phyloP scores from a whole-genome alignment of 140 eudicot species.

The Cichorium intybus region DNA sequence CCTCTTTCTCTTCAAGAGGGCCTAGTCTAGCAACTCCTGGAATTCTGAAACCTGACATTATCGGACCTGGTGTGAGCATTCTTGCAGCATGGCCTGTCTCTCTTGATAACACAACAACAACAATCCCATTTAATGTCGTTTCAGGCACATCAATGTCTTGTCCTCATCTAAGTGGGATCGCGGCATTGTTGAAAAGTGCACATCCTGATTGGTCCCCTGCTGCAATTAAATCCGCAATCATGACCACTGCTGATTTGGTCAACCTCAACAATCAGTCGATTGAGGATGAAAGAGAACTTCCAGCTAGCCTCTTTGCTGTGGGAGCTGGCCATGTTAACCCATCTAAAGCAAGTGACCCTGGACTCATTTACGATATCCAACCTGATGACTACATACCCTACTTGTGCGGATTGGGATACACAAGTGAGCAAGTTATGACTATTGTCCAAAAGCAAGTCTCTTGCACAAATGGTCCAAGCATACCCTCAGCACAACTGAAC shows the following conservation, averaged over 20 bases:
- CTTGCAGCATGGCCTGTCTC: slow-evolving; percentile 69
- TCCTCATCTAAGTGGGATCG: slow-evolving; percentile 71
- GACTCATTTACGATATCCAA: slow-evolving; percentile 62
- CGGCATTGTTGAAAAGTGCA: slow-evolving; percentile 47
- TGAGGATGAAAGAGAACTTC: slow-evolving; percentile 39
- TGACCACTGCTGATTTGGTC: slow-evolving; percentile 60
- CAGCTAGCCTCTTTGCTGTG: slow-evolving; percentile 46
- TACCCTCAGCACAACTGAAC: slow-evolving; percentile 48
- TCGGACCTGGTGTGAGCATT: slow-evolving; percentile 76
- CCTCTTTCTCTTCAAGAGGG: slow-evolving; percentile 63
- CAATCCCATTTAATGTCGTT: slow-evolving; percentile 38
- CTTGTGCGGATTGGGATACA: slow-evolving; percentile 64
- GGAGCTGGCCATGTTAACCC: slow-evolving; percentile 83
- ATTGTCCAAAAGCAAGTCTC: slow-evolving; percentile 30
- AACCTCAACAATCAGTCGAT: slow-evolving; percentile 41
- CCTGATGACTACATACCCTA: slow-evolving; percentile 66
- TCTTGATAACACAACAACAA: slow-evolving; percentile 31
- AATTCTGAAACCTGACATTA: slow-evolving; percentile 70
- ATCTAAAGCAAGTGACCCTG: slow-evolving; percentile 64
- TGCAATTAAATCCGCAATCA: slow-evolving; percentile 73
- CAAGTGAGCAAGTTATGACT: slow-evolving; percentile 28
- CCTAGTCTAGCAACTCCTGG: slow-evolving; percentile 57
- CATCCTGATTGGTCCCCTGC: slow-evolving; percentile 88
- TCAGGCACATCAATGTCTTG: slow-evolving; percentile 93
- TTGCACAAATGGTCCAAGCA: slow-evolving; percentile 31